Base-by-base conservation (phyloP, 169 alveolate species). In the Babesia ovata region DNA sequence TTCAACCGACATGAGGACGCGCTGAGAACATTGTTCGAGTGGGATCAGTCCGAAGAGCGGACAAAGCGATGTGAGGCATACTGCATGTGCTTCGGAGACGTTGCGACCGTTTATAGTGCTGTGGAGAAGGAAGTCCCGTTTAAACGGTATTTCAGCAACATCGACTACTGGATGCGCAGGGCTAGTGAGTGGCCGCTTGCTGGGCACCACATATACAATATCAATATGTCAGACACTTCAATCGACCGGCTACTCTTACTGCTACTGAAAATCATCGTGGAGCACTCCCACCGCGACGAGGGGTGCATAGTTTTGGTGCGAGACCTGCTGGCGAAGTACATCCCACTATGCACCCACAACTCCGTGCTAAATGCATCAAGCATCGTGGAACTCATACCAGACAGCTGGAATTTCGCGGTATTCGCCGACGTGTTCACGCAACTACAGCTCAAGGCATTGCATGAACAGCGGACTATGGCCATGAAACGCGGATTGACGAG, bases 51-150 rank as follows among this genome's bases (percentile, higher is more conserved):
- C 21, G 54, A 28, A 12, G 63, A 79, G 24, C 36, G 73, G 44
- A 57, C 71, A 16, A 53, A 53, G 63, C 45, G 56, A 6, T 79
- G 87, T 61, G 87, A 79, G 36, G 87, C 87, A 22, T 79, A 79
- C 84, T 79, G 87, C 22, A 77, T 79, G 28, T 79, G 87, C 44
- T 71, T 71, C 45, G 87, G 87, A 21, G 87, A 79, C 45, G 54
- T 79, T 12, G 45, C 49, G 28, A 10, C 76, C 2, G 33, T 29
- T 14, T 58, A 36, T 42, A 71, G 71, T n/a, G 54, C 61, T 22
- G 22, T 44, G 33, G 61, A 49, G 44, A 79, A 70, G 44, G 87
- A 79, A 19, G 39, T 29, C 22, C 76, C 82, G 16, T 79, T 65
- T 78, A 72, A 72, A 26, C 42, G 84, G 65, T 33, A 70, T 9